Conservation (phyloP, 495 filamentous ascomycete genomes). For the Annulohypoxylon moriforme region DNA sequence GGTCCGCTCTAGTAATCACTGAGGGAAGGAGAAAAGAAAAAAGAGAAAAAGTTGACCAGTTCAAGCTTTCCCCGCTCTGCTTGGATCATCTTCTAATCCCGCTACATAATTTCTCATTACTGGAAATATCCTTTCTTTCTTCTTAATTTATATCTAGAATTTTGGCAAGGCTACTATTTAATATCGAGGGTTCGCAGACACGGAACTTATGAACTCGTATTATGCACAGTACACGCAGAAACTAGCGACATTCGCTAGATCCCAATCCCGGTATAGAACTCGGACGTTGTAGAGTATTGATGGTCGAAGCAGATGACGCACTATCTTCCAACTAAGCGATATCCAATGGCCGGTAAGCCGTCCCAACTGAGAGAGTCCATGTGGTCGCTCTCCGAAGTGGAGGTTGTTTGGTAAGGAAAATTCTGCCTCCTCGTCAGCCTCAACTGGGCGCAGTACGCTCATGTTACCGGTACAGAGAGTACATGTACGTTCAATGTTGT, state of each 20-base stretch:
- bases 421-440: slow-evolving; percentile 41
- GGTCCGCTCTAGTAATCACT: too few relatives aligned
- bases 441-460: slow-evolving; percentile 31
- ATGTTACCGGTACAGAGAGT: slow-evolving; percentile 10
- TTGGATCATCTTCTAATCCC: too few relatives aligned
- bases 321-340: slow-evolving; percentile 19
- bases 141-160: too few relatives aligned
- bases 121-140: too few relatives aligned
- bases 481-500: slow-evolving; percentile 18
- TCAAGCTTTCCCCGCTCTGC: slow-evolving; percentile 41
- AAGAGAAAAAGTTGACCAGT: background rate
- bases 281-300: background rate
- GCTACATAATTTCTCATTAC: too few relatives aligned
- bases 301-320: slow-evolving; percentile 23
- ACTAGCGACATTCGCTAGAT: background rate
- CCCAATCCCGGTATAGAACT: background rate
- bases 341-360: slow-evolving; percentile 28
- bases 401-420: slow-evolving; percentile 25
- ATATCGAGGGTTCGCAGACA: too few relatives aligned
- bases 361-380: slow-evolving; percentile 23
- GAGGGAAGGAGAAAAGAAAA: background rate
- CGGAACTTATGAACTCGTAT: too few relatives aligned
- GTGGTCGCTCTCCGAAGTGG: slow-evolving; percentile 19
- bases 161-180: too few relatives aligned
- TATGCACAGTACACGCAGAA: background rate